phyloP scores from a whole-genome alignment of 129 eudicot species.

The Escallonia rubra region DNA sequence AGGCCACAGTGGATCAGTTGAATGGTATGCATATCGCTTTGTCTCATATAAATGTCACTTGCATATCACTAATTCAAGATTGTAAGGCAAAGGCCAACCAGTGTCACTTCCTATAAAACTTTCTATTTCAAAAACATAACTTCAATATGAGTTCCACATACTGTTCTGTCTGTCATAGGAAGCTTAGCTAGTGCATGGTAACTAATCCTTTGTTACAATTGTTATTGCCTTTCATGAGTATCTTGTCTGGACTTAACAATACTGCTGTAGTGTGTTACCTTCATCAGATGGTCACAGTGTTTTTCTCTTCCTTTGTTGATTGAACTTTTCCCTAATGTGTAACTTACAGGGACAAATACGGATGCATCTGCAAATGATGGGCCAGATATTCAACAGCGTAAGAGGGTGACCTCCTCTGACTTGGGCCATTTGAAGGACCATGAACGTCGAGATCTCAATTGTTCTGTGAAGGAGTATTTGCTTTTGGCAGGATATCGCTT shows the following conservation, averaged over 20 bases:
- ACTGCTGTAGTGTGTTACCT: not conserved
- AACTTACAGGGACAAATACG: slow-evolving; percentile 32
- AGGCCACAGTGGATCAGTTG: slow-evolving; percentile 33
- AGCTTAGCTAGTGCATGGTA: too few relatives aligned
- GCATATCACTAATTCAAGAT: too few relatives aligned
- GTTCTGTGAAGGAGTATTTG: slow-evolving; percentile 94
- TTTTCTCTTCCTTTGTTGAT: slow-evolving; percentile 5
- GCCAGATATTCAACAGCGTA: slow-evolving; percentile 35
- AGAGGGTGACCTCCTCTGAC: slow-evolving; percentile 57
- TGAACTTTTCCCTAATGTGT: slow-evolving; percentile 12
- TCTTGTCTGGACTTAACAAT: too few relatives aligned
- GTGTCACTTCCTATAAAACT: too few relatives aligned
- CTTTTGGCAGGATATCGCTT: slow-evolving; percentile 95
- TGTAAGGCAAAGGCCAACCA: too few relatives aligned
- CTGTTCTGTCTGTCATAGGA: too few relatives aligned
- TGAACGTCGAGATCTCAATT: slow-evolving; percentile 88
- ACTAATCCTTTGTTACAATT: too few relatives aligned
- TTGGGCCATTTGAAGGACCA: slow-evolving; percentile 88
- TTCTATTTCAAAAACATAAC: too few relatives aligned
- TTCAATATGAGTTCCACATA: too few relatives aligned
- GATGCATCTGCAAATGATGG: slow-evolving; percentile 46
- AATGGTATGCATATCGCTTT: slow-evolving; percentile 39
- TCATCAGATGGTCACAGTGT: slow-evolving; percentile 9
- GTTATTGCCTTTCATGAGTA: too few relatives aligned
- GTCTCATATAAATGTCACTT: slow-evolving; percentile 1